Evolutionary conservation across 306 rosid genomes (phyloP).

Genomic region (Boehmeria nivea): DNA sequence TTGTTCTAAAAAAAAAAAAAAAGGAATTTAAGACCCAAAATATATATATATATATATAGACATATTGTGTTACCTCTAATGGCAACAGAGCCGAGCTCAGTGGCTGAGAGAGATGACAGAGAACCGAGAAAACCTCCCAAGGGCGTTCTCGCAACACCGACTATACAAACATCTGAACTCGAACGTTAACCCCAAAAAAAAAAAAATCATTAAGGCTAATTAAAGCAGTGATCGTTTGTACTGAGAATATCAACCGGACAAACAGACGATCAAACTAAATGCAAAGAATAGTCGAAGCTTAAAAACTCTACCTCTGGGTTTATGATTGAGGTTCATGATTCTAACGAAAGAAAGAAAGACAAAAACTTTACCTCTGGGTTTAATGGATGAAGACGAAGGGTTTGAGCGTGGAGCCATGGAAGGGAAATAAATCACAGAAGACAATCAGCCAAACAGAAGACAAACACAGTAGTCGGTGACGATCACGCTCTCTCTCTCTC

Average conservation of each 20-base stretch:
- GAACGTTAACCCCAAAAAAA: neutral
- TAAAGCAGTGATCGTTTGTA: too few species aligned
- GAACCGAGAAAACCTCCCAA: slow-evolving; percentile 78
- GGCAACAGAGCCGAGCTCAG: slow-evolving; percentile 69
- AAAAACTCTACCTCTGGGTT: too few species aligned
- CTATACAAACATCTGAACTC: slow-evolving; percentile 74
- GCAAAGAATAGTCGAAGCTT: too few species aligned
- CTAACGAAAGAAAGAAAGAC: neutral
- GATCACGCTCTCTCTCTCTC: neutral
- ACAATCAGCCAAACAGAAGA: neutral
- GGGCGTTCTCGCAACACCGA: slow-evolving; percentile 90
- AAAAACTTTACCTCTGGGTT: slow-evolving; percentile 52
- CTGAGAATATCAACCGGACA: too few species aligned
- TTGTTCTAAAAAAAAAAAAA: neutral
- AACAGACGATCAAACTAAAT: too few species aligned
- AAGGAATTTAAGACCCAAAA: neutral
- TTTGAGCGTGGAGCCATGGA: slow-evolving; percentile 45
- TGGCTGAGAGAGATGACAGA: slow-evolving; percentile 82
- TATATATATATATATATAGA: too few species aligned
- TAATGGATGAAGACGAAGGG: slow-evolving; percentile 31
- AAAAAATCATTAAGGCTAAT: neutral
- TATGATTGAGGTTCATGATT: neutral
- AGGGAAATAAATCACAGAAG: slow-evolving; percentile 3
- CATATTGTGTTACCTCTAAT: slow-evolving; percentile 38
- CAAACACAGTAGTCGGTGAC: neutral